phyloP scores from a whole-genome alignment of 495 filamentous ascomycete genomes.

The Tuber aestivum region DNA sequence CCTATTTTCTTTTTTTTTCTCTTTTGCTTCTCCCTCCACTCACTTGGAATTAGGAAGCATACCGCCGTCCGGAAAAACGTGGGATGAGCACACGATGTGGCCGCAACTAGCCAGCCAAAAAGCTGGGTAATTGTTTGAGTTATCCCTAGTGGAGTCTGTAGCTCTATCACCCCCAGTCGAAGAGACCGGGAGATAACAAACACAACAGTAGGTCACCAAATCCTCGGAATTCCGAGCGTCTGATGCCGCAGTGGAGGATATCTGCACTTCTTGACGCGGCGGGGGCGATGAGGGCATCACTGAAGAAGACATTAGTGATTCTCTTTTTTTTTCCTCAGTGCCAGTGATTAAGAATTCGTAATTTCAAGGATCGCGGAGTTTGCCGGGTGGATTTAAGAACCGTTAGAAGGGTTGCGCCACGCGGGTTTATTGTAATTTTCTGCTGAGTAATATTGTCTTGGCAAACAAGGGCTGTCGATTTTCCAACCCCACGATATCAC shows the following conservation, averaged over 20 bases:
- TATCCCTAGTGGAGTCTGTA: background rate
- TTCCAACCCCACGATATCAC: slow-evolving; percentile 1
- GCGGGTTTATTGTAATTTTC: background rate
- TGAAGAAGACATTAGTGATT: slow-evolving; percentile 20
- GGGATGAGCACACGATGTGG: slow-evolving; percentile 36
- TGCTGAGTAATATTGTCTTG: background rate
- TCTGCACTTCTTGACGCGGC: slow-evolving; percentile 4
- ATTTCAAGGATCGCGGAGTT: background rate
- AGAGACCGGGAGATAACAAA: slow-evolving; percentile 29
- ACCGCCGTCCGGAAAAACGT: slow-evolving; percentile 36
- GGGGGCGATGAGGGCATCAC: slow-evolving; percentile 21
- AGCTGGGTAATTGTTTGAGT: slow-evolving; percentile 2
- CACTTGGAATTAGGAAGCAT: slow-evolving; percentile 7
- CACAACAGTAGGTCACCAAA: slow-evolving; percentile 36
- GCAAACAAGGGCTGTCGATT: background rate
- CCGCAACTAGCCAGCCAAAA: slow-evolving; percentile 41
- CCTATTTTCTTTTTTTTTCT: too few species aligned
- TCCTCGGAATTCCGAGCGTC: slow-evolving; percentile 21
- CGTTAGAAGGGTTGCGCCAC: background rate
- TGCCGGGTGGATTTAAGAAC: background rate
- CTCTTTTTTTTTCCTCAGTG: background rate
- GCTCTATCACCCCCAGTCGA: background rate
- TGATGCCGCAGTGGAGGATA: slow-evolving; percentile 10
- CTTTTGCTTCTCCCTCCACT: slow-evolving; percentile 1
- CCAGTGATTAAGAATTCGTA: background rate